Conservation (phyloP, 2,329 filamentous ascomycete species). For the Botryotinia calthae region DNA sequence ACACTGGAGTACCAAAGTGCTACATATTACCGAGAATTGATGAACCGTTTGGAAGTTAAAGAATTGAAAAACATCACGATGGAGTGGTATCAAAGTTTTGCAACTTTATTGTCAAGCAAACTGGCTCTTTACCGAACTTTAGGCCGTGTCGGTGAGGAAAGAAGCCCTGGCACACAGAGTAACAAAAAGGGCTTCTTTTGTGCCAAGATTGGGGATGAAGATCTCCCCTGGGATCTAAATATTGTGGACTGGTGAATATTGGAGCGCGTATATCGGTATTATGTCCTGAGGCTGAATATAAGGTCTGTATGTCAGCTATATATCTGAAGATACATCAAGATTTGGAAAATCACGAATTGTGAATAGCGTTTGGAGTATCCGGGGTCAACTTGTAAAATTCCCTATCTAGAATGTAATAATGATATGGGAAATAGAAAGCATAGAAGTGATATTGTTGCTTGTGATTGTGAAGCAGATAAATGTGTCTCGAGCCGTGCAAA, state of each 20-base stretch:
- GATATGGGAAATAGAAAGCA: background rate
- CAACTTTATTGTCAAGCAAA: background rate
- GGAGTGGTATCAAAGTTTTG: background rate
- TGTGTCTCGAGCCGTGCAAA: background rate
- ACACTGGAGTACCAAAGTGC: background rate
- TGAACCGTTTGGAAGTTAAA: background rate
- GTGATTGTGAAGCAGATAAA: background rate
- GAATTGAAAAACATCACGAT: background rate
- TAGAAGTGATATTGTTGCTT: background rate
- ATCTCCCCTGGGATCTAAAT: constrained; percentile 21
- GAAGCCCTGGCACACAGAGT: background rate
- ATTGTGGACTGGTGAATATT: background rate
- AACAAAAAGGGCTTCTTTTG: constrained; percentile 10
- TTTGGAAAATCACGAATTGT: background rate
- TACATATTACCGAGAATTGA: background rate
- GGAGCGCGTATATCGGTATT: background rate
- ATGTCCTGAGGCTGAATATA: background rate
- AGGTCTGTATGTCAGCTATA: background rate
- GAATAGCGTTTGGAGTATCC: background rate
- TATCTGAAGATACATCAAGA: background rate
- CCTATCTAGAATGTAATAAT: background rate
- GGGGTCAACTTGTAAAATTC: background rate
- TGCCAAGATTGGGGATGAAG: constrained; percentile 11
- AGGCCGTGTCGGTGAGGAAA: background rate
- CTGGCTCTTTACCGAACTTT: background rate